Percentiles rank a stretch among this genome's conserved stretches.
Conservation (phyloP, 495 filamentous ascomycete genomes). For the Penicillium diatomitis region DNA sequence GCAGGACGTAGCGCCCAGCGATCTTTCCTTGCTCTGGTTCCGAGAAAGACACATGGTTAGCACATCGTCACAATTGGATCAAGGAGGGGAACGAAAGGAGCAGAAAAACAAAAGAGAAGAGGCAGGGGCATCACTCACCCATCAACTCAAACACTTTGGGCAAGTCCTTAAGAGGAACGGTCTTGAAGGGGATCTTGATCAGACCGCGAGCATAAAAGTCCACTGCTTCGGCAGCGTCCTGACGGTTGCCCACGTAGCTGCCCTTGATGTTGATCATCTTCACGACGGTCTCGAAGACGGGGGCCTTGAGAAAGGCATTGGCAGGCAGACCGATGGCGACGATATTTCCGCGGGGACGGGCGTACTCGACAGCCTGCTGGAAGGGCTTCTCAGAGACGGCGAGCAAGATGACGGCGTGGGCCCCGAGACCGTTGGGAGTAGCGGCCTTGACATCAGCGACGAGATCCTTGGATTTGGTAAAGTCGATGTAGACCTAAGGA, state of each 20-base stretch:
- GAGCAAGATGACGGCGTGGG: constrained; percentile 79
- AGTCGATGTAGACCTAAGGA: constrained; percentile 60
- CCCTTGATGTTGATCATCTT: constrained; percentile 90
- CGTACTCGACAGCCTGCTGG: constrained; percentile 84
- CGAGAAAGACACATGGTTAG: not conserved
- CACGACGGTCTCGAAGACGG: constrained; percentile 78
- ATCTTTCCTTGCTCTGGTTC: constrained; percentile 58
- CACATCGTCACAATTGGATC: too few species aligned
- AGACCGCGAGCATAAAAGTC: constrained; percentile 79
- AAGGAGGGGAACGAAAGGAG: too few species aligned
- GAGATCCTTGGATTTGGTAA: constrained; percentile 60
- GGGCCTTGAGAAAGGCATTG: constrained; percentile 65
- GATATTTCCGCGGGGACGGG: constrained; percentile 68
- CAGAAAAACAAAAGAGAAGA: too few species aligned
- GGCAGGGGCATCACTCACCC: constrained; percentile 23
- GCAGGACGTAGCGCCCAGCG: constrained; percentile 80
- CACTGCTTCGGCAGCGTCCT: constrained; percentile 75
- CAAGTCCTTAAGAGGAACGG: constrained; percentile 65
- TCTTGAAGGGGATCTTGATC: constrained; percentile 82
- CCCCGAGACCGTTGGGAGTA: constrained; percentile 69
- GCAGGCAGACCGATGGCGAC: constrained; percentile 82
- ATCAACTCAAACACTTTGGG: constrained; percentile 68
- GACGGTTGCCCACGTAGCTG: constrained; percentile 82
- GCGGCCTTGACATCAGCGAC: constrained; percentile 71
- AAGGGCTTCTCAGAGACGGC: constrained; percentile 85